Conservation (phyloP, 306 rosid genomes). For the Rubus idaeus region DNA sequence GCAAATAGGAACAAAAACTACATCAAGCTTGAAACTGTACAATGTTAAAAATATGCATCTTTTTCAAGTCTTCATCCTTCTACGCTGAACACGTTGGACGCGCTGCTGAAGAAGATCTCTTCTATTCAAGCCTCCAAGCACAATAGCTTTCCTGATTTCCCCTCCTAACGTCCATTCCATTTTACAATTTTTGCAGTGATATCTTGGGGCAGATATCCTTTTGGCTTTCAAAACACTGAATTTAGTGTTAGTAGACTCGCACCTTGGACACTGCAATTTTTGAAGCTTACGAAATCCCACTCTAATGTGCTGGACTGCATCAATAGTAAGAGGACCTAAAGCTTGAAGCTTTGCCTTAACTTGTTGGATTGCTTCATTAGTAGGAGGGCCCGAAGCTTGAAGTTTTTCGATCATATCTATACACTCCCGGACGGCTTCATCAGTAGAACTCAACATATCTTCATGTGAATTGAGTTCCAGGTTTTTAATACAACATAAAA, state of each 20-base stretch:
- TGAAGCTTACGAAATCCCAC: neutral
- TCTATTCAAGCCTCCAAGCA: neutral
- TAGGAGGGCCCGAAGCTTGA: neutral
- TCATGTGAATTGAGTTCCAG: neutral
- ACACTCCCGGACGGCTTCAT: neutral
- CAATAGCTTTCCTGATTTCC: neutral
- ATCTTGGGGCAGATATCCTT: neutral
- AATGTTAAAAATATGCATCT: neutral
- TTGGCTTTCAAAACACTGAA: slow-evolving; percentile 5
- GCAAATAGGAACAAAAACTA: neutral
- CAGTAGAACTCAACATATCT: neutral
- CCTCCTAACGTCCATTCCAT: neutral
- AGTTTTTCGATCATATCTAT: neutral
- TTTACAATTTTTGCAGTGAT: slow-evolving; percentile 2
- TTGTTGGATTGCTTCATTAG: neutral
- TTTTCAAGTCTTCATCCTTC: neutral
- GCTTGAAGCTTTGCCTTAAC: slow-evolving; percentile 1
- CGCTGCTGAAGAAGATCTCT: slow-evolving; percentile 1
- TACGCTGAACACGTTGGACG: neutral
- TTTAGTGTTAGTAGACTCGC: neutral
- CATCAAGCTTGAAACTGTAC: neutral
- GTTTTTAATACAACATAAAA: too few species aligned
- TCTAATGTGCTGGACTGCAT: neutral
- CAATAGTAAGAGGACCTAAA: neutral
- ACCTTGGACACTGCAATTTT: slow-evolving; percentile 3